Base-by-base conservation (phyloP, 1,139 yeast species). In the Tardiomyces depauwii region DNA sequence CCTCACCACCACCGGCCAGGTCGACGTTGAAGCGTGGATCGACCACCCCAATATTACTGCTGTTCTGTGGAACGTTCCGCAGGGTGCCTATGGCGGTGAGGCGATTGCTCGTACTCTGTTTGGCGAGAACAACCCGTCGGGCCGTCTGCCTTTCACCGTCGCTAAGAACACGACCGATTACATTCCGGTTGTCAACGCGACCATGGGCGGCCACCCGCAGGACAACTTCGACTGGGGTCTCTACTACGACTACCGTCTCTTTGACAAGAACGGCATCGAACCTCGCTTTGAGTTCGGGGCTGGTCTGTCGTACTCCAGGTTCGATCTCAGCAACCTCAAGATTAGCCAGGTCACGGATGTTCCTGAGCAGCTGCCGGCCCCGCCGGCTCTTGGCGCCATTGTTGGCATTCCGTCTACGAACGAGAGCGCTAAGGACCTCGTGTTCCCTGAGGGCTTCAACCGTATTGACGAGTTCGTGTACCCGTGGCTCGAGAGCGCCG, bases 201-300 rank as follows among this genome's bases (percentile, higher is more conserved):
- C 51, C n/a, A 45, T 52, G n/a, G 48, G 45, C 40, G 45, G 40
- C 5, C 28, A 42, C 16, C 51, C 57, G 5, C 47, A 49, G 12
- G 53, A 50, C 28, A 45, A 53, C 39, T 55, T 62, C 44, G 75
- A 71, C 47, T 54, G 55, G 43, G 60, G 59, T 16, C 45, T 60
- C 41, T 53, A 51, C 45, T 61, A 78, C 47, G 84, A 77, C 58
- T 78, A 78, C 60, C 51, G 61, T 41, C 75, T 70, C 55, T 78
- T 77, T 58, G 83, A 78, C 54, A 73, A 76, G 57, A 69, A 73
- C 51, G 71, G 73, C 49, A 73, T 77, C 39, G 70, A 70, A 52
- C 82, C 83, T 19, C 63, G 82, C 42, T 80, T 63, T 59, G 82
- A 76, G 51, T 79, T 79, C 62, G 85, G 84, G 1, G 76, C 58